Percentiles rank a stretch among this genome's conserved stretches.
phyloP scores from a whole-genome alignment of 371 early-diverging fungal genomes.

The Lichtheimia ramosa region DNA sequence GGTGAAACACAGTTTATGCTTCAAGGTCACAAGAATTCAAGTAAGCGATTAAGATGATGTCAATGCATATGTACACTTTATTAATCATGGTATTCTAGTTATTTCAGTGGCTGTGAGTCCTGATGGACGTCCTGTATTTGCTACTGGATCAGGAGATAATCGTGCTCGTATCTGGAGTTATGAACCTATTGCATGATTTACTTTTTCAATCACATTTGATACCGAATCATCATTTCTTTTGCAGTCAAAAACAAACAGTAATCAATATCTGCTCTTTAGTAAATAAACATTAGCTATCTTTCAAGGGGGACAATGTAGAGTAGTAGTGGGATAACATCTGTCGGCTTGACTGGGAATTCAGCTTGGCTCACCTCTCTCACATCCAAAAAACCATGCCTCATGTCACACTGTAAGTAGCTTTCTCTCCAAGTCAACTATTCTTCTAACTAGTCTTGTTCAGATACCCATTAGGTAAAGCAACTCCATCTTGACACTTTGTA shows the following conservation, averaged over 20 bases:
- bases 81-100: constrained; percentile 51
- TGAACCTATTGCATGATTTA: constrained; percentile 28
- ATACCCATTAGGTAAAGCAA: constrained; percentile 14
- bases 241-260: neutral
- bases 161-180: constrained; percentile 93
- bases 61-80: neutral
- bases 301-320: neutral
- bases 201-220: neutral
- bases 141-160: constrained; percentile 95
- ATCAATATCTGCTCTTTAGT: neutral
- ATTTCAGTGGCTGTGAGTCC: constrained; percentile 91
- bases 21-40: constrained; percentile 97
- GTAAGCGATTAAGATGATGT: constrained; percentile 33
- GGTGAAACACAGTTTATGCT: constrained; percentile 88
- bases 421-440: neutral
- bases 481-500: neutral
- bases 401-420: constrained; percentile 24
- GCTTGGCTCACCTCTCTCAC: neutral
- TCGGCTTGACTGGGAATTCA: neutral
- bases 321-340: too few relatives aligned
- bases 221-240: neutral
- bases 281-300: neutral
- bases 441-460: neutral
- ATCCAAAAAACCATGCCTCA: constrained; percentile 18
- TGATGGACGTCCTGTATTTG: constrained; percentile 77